Conservation (phyloP, 768 basidiomycete species). For the Mrakia frigida region DNA sequence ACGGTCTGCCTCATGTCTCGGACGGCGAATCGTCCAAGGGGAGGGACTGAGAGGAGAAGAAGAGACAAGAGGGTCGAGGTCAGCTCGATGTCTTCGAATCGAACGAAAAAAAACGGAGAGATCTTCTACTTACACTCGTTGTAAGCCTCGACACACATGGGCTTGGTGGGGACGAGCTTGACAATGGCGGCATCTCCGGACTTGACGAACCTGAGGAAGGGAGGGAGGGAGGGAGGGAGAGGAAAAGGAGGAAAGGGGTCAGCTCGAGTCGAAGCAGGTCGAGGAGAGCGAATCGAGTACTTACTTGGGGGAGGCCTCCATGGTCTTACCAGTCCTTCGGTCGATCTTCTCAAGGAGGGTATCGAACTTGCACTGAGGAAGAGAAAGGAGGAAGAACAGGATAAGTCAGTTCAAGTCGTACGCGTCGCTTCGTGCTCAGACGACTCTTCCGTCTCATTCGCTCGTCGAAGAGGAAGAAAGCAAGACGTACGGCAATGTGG, state of each 20-base stretch:
- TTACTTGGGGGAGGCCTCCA: conserved; percentile 76
- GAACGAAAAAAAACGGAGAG: neutral
- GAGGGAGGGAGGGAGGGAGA: too few species aligned
- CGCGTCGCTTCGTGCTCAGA: too few species aligned
- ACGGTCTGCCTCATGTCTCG: conserved; percentile 91
- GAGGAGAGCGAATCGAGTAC: neutral
- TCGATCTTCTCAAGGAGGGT: conserved; percentile 99
- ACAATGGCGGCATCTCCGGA: conserved; percentile 99
- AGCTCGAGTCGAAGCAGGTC: neutral
- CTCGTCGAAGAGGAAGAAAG: too few species aligned
- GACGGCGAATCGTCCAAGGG: conserved; percentile 71
- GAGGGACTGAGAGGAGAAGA: conserved; percentile 52
- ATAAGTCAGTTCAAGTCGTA: too few species aligned
- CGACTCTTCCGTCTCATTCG: too few species aligned
- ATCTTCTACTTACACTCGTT: conserved; percentile 63
- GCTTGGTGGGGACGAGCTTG: conserved; percentile 93
- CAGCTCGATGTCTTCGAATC: too few species aligned
- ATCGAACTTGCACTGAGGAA: conserved; percentile 76
- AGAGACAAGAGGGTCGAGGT: too few species aligned
- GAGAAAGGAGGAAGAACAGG: too few species aligned
- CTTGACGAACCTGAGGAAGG: conserved; percentile 66
- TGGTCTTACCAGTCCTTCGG: conserved; percentile 90
- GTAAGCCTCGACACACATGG: conserved; percentile 91
- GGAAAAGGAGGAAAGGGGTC: neutral
- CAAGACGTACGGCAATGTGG: conserved; percentile 17